Evolutionary conservation across 2,329 filamentous ascomycete genomes (phyloP), one percentile per base, ranked within the genome.

Genomic region (Emydomyces testavorans): DNA sequence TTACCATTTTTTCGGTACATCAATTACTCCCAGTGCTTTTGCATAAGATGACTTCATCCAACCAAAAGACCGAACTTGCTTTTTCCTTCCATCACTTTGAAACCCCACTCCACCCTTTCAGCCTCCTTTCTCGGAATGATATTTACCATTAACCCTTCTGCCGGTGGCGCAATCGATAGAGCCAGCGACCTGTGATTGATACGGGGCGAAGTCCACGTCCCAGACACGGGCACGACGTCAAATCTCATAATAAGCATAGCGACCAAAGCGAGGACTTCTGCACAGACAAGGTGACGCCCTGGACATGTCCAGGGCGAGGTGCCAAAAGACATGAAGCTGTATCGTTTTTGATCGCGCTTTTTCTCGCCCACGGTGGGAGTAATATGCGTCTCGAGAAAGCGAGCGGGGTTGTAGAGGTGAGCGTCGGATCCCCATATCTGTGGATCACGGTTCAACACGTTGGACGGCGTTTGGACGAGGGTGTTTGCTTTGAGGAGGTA

Each of bases 401-500:
- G 44, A 6, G 6, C 13, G 2, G 45, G 45, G 16, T 48, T 34
- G 21, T 23, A 48, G 7, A 10, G 26, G 11, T 13, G 6, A 7
- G 38, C 38, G 16, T 16, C 13, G 4, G 26, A 10, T 4, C 37
- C 16, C 28, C 37, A 48, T 5, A 6, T n/a, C 13, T 34, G 16
- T 20, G 15, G 11, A n/a, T 48, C 28, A 5, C 15, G 15, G 20
- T 40, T 13, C 3, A 48, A 10, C 6, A 35, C 16, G 4, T 20
- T 15, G 4, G 28, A 11, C 5, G 46, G 46, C 10, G 43, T 24
- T 16, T 28, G 15, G 18, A 48, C 4, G 13, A 48, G 15, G 2
- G 37, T 15, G 2, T 38, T 38, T n/a, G 16, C 20, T 29, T 48
- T 48, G 16, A 48, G 26, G 2, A 48, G 38, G 37, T 42, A 43